Conservation (phyloP, 768 basidiomycete species). For the Strobilomyces dryophilus region DNA sequence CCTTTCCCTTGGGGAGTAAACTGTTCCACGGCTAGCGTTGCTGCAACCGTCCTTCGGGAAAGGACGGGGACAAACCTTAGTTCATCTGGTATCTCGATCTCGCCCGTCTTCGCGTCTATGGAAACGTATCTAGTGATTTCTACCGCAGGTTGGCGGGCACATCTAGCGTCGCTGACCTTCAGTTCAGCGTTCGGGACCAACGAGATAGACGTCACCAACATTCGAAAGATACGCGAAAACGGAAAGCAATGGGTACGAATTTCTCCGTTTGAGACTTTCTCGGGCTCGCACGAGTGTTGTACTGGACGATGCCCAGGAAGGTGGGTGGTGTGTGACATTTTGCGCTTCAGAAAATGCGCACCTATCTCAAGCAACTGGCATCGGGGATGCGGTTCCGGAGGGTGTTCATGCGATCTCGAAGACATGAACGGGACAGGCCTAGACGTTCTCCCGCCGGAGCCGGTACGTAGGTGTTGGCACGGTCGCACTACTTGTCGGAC, state of each 20-base stretch:
- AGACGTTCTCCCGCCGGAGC: neutral
- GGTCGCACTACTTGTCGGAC: neutral
- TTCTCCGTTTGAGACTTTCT: conserved; percentile 25
- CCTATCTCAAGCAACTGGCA: conserved; percentile 66
- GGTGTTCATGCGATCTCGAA: neutral
- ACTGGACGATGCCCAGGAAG: conserved; percentile 24
- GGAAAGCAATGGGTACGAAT: conserved; percentile 58
- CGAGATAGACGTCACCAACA: conserved; percentile 42
- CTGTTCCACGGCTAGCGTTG: conserved; percentile 23
- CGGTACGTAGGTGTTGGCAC: neutral
- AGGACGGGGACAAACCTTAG: conserved; percentile 35
- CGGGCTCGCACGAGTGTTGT: conserved; percentile 60
- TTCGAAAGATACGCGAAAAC: conserved; percentile 66
- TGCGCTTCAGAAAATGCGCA: conserved; percentile 6
- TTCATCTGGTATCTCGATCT: conserved; percentile 46
- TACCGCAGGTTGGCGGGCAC: conserved; percentile 57
- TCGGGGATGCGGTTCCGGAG: conserved; percentile 11
- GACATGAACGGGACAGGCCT: conserved; percentile 5
- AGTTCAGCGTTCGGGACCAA: conserved; percentile 8
- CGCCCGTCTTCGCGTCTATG: conserved; percentile 44
- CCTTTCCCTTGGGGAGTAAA: conserved; percentile 28
- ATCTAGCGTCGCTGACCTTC: conserved; percentile 40
- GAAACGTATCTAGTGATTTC: conserved; percentile 62
- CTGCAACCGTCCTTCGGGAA: conserved; percentile 6
- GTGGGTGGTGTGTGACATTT: conserved; percentile 4